Conservation (phyloP, 805 yeast genomes). For the Tetrapisispora nanseiensis region DNA sequence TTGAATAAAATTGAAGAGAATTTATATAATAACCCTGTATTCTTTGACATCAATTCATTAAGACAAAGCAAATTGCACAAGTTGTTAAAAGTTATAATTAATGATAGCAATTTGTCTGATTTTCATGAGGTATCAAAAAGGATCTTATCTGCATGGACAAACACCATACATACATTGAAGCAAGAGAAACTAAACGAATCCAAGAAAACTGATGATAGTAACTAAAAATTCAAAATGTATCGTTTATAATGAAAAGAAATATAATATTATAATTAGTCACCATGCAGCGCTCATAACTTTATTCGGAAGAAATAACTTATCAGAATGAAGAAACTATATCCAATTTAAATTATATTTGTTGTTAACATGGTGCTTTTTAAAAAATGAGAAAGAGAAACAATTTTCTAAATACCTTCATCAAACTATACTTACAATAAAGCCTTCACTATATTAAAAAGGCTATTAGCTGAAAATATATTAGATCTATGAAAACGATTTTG, state of each 20-base stretch:
- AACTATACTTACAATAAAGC: too few species aligned
- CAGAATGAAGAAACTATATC: too few species aligned
- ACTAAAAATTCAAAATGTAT: background rate
- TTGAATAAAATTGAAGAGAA: slow-evolving; percentile 21
- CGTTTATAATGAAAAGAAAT: background rate
- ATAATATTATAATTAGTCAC: too few species aligned
- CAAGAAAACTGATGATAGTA: background rate
- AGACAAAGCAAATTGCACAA: slow-evolving; percentile 25
- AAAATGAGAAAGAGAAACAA: background rate
- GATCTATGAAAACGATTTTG: too few species aligned
- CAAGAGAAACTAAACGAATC: slow-evolving; percentile 6
- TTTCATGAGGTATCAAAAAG: slow-evolving; percentile 24
- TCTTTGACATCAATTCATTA: slow-evolving; percentile 25
- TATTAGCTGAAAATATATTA: too few species aligned
- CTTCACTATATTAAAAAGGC: too few species aligned
- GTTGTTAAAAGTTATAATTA: slow-evolving; percentile 23
- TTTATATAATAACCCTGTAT: slow-evolving; percentile 18
- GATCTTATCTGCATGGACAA: slow-evolving; percentile 20
- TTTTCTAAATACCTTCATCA: too few species aligned
- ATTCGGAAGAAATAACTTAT: too few species aligned
- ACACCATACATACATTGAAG: slow-evolving; percentile 16
- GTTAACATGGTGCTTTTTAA: too few species aligned
- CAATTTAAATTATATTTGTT: too few species aligned
- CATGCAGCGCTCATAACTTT: too few species aligned
- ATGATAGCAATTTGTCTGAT: slow-evolving; percentile 18